phyloP scores from a whole-genome alignment of 441 rosid genomes.

The Heliophila coronopifolia region DNA sequence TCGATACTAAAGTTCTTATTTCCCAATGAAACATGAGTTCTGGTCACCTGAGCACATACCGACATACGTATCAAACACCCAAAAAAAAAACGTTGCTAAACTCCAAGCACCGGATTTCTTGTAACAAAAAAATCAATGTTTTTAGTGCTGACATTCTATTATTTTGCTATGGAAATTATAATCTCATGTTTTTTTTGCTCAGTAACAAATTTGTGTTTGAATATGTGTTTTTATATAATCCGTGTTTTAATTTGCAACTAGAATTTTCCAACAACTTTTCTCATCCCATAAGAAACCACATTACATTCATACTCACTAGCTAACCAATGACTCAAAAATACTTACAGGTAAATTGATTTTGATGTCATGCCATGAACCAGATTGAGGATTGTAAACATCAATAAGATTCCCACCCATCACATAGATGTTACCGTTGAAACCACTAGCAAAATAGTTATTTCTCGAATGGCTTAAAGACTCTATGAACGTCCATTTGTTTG shows the following conservation, averaged over 20 bases:
- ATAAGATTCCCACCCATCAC: constrained; percentile 87
- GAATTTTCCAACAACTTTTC: too few relatives aligned
- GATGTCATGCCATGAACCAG: constrained; percentile 63
- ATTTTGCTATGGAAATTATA: too few relatives aligned
- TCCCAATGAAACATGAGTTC: constrained; percentile 80
- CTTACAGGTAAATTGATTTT: constrained; percentile 64
- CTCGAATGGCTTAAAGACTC: constrained; percentile 84
- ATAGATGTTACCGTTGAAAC: constrained; percentile 79
- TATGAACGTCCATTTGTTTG: constrained; percentile 53
- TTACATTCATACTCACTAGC: neutral
- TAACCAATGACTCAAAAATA: neutral
- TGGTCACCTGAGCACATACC: constrained; percentile 88
- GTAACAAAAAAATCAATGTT: too few relatives aligned
- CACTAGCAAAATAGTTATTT: constrained; percentile 84
- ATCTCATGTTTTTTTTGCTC: too few relatives aligned
- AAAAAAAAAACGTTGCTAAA: neutral
- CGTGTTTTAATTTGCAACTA: too few relatives aligned
- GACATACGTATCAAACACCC: neutral
- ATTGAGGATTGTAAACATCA: constrained; percentile 71
- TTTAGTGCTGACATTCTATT: too few relatives aligned
- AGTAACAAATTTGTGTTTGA: too few relatives aligned
- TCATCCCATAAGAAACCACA: neutral
- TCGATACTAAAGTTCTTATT: constrained; percentile 81
- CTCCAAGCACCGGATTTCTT: neutral
- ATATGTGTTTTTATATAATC: too few relatives aligned